Conservation (phyloP, 768 basidiomycete species). For the Solioccasus polychromus region DNA sequence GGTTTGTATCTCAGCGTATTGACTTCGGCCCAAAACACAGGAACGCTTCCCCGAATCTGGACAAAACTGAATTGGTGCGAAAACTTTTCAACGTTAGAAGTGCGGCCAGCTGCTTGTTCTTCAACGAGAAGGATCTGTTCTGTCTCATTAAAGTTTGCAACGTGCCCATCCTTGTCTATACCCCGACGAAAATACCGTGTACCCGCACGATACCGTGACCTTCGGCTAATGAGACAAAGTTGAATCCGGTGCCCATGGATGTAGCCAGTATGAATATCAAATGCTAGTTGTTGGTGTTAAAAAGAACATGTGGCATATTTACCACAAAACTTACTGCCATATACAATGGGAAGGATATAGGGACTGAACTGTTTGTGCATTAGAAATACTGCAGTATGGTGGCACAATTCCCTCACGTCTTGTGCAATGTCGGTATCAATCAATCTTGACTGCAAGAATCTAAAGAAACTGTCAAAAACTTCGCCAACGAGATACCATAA, state of each 20-base stretch:
- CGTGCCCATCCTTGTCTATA: slow-evolving; percentile 83
- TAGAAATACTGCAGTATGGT: slow-evolving; percentile 1
- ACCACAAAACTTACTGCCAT: slow-evolving; percentile 74
- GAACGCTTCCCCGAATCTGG: slow-evolving; percentile 91
- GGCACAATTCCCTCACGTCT: slow-evolving; percentile 50
- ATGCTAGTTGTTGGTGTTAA: slow-evolving; percentile 49
- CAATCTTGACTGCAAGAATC: slow-evolving; percentile 58
- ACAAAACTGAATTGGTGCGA: slow-evolving; percentile 78
- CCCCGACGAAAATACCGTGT: slow-evolving; percentile 97
- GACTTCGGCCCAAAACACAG: slow-evolving; percentile 95
- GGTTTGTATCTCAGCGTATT: slow-evolving; percentile 96
- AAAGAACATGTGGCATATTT: not conserved
- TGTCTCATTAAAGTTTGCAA: slow-evolving; percentile 97
- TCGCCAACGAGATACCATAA: not conserved
- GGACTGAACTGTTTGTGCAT: slow-evolving; percentile 60
- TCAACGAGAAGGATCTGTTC: slow-evolving; percentile 90
- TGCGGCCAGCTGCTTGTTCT: slow-evolving; percentile 42
- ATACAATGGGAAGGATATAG: slow-evolving; percentile 90
- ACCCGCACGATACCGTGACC: slow-evolving; percentile 91
- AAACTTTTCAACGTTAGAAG: slow-evolving; percentile 43
- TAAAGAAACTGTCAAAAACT: slow-evolving; percentile 17
- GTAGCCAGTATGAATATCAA: slow-evolving; percentile 74
- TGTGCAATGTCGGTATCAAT: slow-evolving; percentile 55
- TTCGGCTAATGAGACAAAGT: slow-evolving; percentile 86
- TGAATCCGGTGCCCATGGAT: slow-evolving; percentile 79